These are phyloP conservation scores for Calocera cornea DNA, from an alignment of 768 basidiomycete genomes.

Conservation along the genomic window DNA sequence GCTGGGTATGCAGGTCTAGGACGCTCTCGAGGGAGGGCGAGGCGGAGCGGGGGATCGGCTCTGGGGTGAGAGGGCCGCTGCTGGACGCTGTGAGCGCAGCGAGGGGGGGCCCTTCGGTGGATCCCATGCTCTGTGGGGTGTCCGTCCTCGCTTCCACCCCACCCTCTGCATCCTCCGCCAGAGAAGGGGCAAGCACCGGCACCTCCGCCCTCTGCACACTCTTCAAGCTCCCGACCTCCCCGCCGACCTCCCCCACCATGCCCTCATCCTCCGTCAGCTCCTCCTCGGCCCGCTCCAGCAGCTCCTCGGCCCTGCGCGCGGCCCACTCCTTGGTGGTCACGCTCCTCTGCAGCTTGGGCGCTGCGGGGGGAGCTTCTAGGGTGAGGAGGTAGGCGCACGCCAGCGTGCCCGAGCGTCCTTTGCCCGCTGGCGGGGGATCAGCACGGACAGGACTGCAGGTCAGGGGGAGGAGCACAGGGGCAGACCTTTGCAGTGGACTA, in stretches of 20 bases:
- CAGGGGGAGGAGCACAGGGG: slow-evolving; percentile 21
- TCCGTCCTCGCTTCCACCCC: too few species aligned
- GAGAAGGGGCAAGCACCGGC: too few species aligned
- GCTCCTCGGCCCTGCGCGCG: slow-evolving; percentile 34
- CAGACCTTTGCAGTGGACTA: slow-evolving; percentile 87
- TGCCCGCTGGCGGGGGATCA: slow-evolving; percentile 41
- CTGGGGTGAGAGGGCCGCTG: too few species aligned
- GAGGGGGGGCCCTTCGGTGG: neutral
- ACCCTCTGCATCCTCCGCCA: too few species aligned
- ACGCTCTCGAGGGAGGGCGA: slow-evolving; percentile 8
- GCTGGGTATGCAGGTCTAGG: slow-evolving; percentile 53
- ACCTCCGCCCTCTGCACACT: too few species aligned
- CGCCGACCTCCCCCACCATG: slow-evolving; percentile 8
- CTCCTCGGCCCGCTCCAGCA: slow-evolving; percentile 32
- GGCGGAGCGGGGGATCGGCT: neutral
- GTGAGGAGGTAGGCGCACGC: slow-evolving; percentile 72
- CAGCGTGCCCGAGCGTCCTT: slow-evolving; percentile 76
- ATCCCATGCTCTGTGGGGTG: neutral
- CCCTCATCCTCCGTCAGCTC: slow-evolving; percentile 9
- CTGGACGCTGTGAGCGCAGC: neutral
- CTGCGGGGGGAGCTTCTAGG: slow-evolving; percentile 33
- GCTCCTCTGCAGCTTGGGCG: slow-evolving; percentile 37
- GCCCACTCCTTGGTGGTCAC: slow-evolving; percentile 37
- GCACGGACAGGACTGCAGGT: neutral
- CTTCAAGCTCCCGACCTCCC: neutral